A percentile compares a stretch with the other conserved stretches of the same genome.
Evolutionary conservation across 169 alveolate species (phyloP).

Genomic region (Plasmodium fragile): DNA sequence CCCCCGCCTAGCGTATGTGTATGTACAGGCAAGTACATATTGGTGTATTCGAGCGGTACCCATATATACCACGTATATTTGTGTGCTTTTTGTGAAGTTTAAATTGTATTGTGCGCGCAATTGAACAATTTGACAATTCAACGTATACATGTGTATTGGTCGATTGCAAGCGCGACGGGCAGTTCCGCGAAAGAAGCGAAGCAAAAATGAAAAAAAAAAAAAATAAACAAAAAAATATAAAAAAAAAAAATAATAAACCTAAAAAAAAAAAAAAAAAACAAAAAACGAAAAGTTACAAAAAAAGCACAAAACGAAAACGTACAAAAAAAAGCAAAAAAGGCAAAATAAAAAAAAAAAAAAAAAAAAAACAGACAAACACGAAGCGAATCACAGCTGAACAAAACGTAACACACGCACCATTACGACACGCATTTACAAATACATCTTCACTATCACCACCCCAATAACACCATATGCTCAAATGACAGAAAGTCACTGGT

Average conservation of each 20-base stretch:
- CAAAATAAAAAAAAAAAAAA: not conserved
- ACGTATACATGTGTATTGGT: conserved; percentile 11
- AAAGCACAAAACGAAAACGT: not conserved
- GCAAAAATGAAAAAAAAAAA: not conserved
- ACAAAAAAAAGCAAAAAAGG: conserved; percentile 9
- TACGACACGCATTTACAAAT: not conserved
- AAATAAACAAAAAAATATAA: not conserved
- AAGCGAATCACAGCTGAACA: not conserved
- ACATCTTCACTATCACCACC: not conserved
- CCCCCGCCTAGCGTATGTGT: too few species aligned
- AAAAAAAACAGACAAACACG: not conserved
- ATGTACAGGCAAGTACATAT: not conserved
- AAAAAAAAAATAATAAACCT: not conserved
- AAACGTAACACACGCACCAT: not conserved
- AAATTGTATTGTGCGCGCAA: conserved; percentile 16
- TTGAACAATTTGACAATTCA: not conserved
- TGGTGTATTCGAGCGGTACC: not conserved
- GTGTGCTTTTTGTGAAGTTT: conserved; percentile 14
- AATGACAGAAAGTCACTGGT: not conserved
- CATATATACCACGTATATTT: not conserved
- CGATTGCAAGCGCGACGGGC: not conserved
- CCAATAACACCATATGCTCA: not conserved
- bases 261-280: conserved; percentile 14
- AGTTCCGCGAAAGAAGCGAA: not conserved
- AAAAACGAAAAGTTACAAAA: conserved; percentile 12